Evolutionary conservation across 2,329 filamentous ascomycete species (phyloP).

Genomic region (Aspergillus sp.): DNA sequence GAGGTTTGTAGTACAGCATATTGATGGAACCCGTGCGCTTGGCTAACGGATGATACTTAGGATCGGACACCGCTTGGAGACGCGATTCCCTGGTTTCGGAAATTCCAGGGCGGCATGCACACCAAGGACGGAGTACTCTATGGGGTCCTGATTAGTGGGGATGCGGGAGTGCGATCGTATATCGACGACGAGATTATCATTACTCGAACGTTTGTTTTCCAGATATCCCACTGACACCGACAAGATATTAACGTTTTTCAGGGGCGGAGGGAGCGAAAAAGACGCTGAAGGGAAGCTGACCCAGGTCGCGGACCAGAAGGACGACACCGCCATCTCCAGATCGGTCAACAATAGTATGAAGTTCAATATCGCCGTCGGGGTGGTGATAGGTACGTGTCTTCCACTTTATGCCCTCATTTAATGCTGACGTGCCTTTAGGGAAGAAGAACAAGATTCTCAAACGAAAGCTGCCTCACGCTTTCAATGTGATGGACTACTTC

Average conservation of each 20-base stretch:
- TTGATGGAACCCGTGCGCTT: background rate
- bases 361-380: constrained; percentile 56
- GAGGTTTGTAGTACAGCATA: constrained; percentile 34
- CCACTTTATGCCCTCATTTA: background rate
- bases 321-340: constrained; percentile 40
- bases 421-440: constrained; percentile 44
- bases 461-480: constrained; percentile 60
- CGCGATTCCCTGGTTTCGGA: constrained; percentile 64
- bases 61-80: constrained; percentile 63
- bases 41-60: constrained; percentile 14
- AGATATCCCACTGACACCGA: background rate
- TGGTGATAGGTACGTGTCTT: constrained; percentile 56
- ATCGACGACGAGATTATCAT: constrained; percentile 67
- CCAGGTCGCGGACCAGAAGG: constrained; percentile 51
- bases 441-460: constrained; percentile 54
- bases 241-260: constrained; percentile 32
- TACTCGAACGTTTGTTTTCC: constrained; percentile 59
- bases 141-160: constrained; percentile 64
- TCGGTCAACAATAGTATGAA: constrained; percentile 54
- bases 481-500: constrained; percentile 71
- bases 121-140: constrained; percentile 53
- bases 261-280: constrained; percentile 59
- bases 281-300: constrained; percentile 54
- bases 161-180: constrained; percentile 59
- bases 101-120: constrained; percentile 65